These are phyloP conservation scores for Firmiana major DNA, from an alignment of 345 rosid species.

Conservation along the genomic window DNA sequence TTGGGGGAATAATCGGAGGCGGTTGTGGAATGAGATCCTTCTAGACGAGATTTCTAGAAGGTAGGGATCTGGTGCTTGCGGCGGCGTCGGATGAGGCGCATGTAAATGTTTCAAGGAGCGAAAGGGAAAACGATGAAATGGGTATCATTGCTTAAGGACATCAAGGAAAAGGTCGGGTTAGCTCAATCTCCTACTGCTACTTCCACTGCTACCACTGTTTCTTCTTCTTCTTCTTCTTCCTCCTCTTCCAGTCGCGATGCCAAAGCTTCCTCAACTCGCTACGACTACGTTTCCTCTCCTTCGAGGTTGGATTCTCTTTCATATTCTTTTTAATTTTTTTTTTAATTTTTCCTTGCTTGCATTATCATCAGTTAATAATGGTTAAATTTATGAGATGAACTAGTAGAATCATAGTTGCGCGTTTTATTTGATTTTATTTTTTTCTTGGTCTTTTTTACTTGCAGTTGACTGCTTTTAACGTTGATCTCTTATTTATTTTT, in stretches of 20 bases:
- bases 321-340: not conserved
- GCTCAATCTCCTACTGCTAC: slow-evolving; percentile 62
- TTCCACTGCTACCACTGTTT: slow-evolving; percentile 12
- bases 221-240: slow-evolving; percentile 47
- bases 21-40: slow-evolving; percentile 30
- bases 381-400: slow-evolving; percentile 10
- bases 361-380: slow-evolving; percentile 8
- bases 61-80: slow-evolving; percentile 38
- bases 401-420: not conserved
- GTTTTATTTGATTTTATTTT: not conserved
- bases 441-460: not conserved
- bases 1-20: slow-evolving; percentile 11
- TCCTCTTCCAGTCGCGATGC: slow-evolving; percentile 36
- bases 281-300: slow-evolving; percentile 48
- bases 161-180: slow-evolving; percentile 96
- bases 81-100: slow-evolving; percentile 37
- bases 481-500: slow-evolving; percentile 17
- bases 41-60: slow-evolving; percentile 33
- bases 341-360: slow-evolving; percentile 1
- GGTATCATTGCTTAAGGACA: slow-evolving; percentile 96
- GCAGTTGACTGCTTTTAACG: slow-evolving; percentile 19
- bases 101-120: slow-evolving; percentile 33
- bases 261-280: slow-evolving; percentile 38
- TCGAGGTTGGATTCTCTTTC: slow-evolving; percentile 46
- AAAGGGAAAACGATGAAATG: slow-evolving; percentile 85